phyloP scores from a whole-genome alignment of 306 rosid species.

The Gynostemma pentaphyllum region DNA sequence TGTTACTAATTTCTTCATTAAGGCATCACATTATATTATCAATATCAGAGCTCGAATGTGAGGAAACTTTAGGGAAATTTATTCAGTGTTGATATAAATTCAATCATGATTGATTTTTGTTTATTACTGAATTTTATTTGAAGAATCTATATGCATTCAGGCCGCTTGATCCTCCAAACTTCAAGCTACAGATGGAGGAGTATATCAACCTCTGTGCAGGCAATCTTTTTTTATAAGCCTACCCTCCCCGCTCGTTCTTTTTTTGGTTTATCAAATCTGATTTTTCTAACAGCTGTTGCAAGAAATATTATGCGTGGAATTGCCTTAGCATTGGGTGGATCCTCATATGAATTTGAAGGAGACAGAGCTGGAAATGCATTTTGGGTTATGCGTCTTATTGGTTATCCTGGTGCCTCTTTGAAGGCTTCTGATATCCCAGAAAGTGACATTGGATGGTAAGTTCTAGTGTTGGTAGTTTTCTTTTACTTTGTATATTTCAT shows the following conservation, averaged over 20 bases:
- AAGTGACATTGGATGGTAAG: conserved; percentile 83
- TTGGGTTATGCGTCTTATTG: conserved; percentile 77
- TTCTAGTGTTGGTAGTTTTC: neutral
- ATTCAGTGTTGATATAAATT: neutral
- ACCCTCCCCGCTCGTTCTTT: neutral
- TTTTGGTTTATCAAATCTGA: conserved; percentile 9
- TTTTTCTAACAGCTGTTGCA: conserved; percentile 54
- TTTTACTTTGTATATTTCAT: neutral
- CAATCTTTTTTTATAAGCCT: conserved; percentile 20
- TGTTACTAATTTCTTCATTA: neutral
- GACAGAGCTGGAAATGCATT: conserved; percentile 85
- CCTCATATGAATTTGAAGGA: conserved; percentile 85
- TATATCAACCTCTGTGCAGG: conserved; percentile 72
- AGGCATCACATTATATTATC: neutral
- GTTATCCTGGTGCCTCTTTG: conserved; percentile 51
- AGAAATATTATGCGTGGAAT: conserved; percentile 79
- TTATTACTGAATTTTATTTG: neutral
- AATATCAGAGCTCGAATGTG: neutral
- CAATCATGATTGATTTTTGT: neutral
- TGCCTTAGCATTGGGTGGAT: conserved; percentile 76
- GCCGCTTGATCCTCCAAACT: conserved; percentile 64
- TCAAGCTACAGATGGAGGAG: conserved; percentile 54
- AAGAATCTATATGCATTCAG: conserved; percentile 27
- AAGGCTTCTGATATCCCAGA: conserved; percentile 20
- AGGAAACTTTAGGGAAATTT: neutral